These are phyloP conservation scores for Senna siamea DNA, from an alignment of 306 rosid genomes.

Conservation along the genomic window DNA sequence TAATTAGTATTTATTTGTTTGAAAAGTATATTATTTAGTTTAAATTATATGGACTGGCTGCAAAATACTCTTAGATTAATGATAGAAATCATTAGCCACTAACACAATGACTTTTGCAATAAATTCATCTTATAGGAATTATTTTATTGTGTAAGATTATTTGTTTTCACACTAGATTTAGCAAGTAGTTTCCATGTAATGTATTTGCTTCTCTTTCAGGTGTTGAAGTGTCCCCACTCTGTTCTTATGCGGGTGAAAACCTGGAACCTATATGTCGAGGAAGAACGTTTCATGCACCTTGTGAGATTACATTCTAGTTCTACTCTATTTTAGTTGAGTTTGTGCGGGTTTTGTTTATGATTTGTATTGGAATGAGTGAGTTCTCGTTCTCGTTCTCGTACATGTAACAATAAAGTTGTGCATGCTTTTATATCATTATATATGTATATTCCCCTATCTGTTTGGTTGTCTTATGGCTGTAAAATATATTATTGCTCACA, in stretches of 20 bases:
- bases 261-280: conserved; percentile 70
- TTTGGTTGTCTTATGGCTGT: neutral
- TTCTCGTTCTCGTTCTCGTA: neutral
- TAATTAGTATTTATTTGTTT: no score
- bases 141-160: neutral
- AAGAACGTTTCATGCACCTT: conserved; percentile 78
- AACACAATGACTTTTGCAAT: neutral
- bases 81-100: neutral
- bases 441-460: neutral
- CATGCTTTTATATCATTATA: neutral
- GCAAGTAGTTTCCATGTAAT: neutral
- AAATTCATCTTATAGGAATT: neutral
- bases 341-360: conserved; percentile 32
- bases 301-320: conserved; percentile 63
- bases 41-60: neutral
- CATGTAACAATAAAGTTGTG: neutral
- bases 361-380: conserved; percentile 11
- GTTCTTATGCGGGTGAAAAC: conserved; percentile 69
- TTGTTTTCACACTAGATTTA: neutral
- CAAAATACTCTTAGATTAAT: neutral
- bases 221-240: conserved; percentile 69
- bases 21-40: no score
- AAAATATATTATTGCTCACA: neutral
- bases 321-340: neutral
- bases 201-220: conserved; percentile 40